phyloP scores from a whole-genome alignment of 2,329 filamentous ascomycete genomes.

The Zymoseptoria crescenta region DNA sequence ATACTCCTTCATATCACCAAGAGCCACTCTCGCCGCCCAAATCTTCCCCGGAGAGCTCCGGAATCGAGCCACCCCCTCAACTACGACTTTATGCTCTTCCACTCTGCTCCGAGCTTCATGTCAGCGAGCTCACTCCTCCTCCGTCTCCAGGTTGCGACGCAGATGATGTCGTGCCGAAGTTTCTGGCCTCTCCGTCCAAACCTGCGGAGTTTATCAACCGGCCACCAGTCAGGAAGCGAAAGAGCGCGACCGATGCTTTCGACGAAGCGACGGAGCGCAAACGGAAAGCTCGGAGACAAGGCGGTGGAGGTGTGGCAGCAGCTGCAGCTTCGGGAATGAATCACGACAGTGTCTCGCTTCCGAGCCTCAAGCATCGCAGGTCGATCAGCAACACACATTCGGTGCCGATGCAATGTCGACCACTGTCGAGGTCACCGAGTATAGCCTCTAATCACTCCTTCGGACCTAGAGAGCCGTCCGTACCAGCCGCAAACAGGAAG shows the following conservation, averaged over 20 bases:
- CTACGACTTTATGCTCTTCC: constrained; percentile 35
- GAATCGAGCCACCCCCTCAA: not conserved
- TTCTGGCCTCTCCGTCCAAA: constrained; percentile 12
- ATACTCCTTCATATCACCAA: constrained; percentile 6
- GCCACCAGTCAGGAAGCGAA: constrained; percentile 33
- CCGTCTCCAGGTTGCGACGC: constrained; percentile 18
- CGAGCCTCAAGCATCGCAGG: constrained; percentile 26
- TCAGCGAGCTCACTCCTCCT: constrained; percentile 16
- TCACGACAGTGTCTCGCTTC: constrained; percentile 20
- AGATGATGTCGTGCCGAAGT: constrained; percentile 14
- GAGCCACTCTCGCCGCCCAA: constrained; percentile 29
- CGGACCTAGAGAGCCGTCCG: constrained; percentile 14
- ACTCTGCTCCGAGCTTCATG: constrained; percentile 35
- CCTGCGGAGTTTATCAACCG: constrained; percentile 17
- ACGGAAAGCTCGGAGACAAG: constrained; percentile 35
- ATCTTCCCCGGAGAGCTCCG: constrained; percentile 18
- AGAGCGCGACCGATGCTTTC: constrained; percentile 37
- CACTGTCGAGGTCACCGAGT: constrained; percentile 26
- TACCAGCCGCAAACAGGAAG: constrained; percentile 15
- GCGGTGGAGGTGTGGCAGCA: constrained; percentile 37
- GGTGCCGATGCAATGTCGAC: constrained; percentile 18
- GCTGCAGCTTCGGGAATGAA: constrained; percentile 31
- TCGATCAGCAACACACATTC: constrained; percentile 20
- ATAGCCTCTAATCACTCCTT: constrained; percentile 18
- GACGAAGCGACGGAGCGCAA: constrained; percentile 40